phyloP scores from a whole-genome alignment of 306 rosid genomes.

The Prinsepia uniflora region DNA sequence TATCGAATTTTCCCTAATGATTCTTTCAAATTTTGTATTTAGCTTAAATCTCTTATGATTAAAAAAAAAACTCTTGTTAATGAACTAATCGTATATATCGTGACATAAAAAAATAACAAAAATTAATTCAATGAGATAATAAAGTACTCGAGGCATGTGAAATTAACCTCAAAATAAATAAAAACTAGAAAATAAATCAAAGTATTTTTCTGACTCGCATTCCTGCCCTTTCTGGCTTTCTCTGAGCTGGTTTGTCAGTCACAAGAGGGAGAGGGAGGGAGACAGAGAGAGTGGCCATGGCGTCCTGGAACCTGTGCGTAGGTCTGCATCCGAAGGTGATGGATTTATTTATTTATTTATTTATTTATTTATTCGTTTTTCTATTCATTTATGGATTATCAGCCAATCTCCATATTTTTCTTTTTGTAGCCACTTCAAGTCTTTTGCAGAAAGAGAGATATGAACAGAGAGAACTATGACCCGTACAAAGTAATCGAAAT shows the following conservation, averaged over 20 bases:
- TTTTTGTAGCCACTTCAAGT: slow-evolving; percentile 41
- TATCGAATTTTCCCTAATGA: too few relatives aligned
- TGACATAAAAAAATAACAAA: too few relatives aligned
- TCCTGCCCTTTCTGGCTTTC: slow-evolving; percentile 20
- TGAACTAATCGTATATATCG: too few relatives aligned
- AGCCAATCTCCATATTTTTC: neutral
- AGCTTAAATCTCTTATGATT: too few relatives aligned
- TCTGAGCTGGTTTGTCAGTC: slow-evolving; percentile 8
- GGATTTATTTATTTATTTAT: neutral
- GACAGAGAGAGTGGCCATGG: slow-evolving; percentile 48
- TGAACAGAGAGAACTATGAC: slow-evolving; percentile 48
- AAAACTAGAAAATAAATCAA: neutral
- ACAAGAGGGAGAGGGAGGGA: neutral
- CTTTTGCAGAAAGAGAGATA: slow-evolving; percentile 73
- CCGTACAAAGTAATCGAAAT: slow-evolving; percentile 90
- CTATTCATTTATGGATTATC: neutral
- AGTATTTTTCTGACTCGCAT: slow-evolving; percentile 32
- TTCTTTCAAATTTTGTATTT: too few relatives aligned
- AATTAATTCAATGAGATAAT: too few relatives aligned
- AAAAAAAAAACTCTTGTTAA: too few relatives aligned
- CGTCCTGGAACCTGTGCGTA: slow-evolving; percentile 32
- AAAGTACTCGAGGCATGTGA: neutral
- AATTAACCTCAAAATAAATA: neutral
- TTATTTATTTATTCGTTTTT: neutral
- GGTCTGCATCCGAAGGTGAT: slow-evolving; percentile 25